phyloP scores from a whole-genome alignment of 1,284 basidiomycete species.

The Macrocystidia cucumis region DNA sequence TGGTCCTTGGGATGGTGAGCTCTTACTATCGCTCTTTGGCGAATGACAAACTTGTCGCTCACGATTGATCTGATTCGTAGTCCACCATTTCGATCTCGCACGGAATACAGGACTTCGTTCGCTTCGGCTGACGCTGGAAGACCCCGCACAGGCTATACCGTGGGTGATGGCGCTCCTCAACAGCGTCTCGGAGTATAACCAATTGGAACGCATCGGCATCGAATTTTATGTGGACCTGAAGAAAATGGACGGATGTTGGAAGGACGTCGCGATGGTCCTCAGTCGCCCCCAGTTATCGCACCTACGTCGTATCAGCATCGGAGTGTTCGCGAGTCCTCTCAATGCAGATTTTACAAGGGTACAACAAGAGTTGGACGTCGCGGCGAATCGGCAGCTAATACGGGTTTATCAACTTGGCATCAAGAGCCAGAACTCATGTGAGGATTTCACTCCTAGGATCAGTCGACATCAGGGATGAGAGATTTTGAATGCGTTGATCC shows the following conservation, averaged over 20 bases:
- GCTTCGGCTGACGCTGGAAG: conserved; percentile 31
- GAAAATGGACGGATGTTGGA: conserved; percentile 20
- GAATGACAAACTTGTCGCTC: too few species aligned
- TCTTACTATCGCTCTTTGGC: conserved; percentile 4
- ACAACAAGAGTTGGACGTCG: conserved; percentile 19
- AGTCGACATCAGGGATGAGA: conserved; percentile 18
- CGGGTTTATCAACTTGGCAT: conserved; percentile 30
- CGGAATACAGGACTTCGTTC: conserved; percentile 25
- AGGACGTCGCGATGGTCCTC: conserved; percentile 22
- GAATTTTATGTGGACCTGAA: conserved; percentile 32
- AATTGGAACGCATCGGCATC: conserved; percentile 23
- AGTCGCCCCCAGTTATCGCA: conserved; percentile 17
- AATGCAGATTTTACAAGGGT: conserved; percentile 24
- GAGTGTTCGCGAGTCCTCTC: conserved; percentile 26
- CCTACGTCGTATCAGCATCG: conserved; percentile 26
- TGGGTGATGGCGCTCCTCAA: conserved; percentile 27
- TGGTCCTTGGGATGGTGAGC: conserved; percentile 28
- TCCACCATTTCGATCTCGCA: conserved; percentile 26
- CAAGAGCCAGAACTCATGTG: conserved; percentile 26
- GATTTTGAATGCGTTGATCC: too few species aligned
- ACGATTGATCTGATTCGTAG: conserved; percentile 13
- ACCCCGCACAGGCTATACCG: conserved; percentile 22
- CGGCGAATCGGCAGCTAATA: conserved; percentile 17
- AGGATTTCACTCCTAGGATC: conserved; percentile 25
- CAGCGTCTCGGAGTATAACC: conserved; percentile 15